Percentiles rank a stretch among this genome's conserved stretches.
Conservation (phyloP, 345 rosid species). For the Pugionium cornutum region DNA sequence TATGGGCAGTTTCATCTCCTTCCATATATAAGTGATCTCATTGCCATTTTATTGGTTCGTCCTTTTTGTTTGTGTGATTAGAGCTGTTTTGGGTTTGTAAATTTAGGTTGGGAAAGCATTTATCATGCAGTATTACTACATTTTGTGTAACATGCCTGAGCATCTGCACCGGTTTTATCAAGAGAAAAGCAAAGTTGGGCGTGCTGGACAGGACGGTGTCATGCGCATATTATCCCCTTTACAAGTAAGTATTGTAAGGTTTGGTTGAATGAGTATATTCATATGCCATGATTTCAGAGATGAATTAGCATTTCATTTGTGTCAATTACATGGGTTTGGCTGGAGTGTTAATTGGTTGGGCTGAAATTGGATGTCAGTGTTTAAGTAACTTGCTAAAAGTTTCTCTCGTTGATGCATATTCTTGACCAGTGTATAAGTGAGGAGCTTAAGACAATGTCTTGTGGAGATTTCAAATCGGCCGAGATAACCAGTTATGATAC, state of each 20-base stretch:
- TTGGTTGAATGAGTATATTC: not conserved
- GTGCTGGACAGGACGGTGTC: slow-evolving; percentile 42
- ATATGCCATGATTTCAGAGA: not conserved
- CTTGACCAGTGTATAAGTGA: slow-evolving; percentile 63
- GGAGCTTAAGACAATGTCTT: slow-evolving; percentile 58
- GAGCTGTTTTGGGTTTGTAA: not conserved
- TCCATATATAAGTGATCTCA: not conserved
- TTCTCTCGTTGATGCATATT: slow-evolving; percentile 30
- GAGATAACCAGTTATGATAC: slow-evolving; percentile 58
- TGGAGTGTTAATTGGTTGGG: not conserved
- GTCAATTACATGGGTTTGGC: not conserved
- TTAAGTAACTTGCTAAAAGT: not conserved
- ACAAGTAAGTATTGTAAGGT: slow-evolving; percentile 10
- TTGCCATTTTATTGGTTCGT: not conserved
- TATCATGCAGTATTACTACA: slow-evolving; percentile 51
- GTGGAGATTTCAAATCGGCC: slow-evolving; percentile 49
- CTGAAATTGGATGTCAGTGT: not conserved
- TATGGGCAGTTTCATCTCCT: slow-evolving; percentile 9
- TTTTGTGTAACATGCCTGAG: slow-evolving; percentile 47
- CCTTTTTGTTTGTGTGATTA: not conserved
- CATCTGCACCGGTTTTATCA: slow-evolving; percentile 52
- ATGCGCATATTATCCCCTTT: slow-evolving; percentile 43
- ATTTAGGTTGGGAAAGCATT: slow-evolving; percentile 52
- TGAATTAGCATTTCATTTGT: not conserved
- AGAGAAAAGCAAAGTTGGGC: slow-evolving; percentile 51